These are phyloP conservation scores for Chrysanthemum lavandulifolium DNA, from an alignment of 129 eudicot genomes.

Conservation along the genomic window DNA sequence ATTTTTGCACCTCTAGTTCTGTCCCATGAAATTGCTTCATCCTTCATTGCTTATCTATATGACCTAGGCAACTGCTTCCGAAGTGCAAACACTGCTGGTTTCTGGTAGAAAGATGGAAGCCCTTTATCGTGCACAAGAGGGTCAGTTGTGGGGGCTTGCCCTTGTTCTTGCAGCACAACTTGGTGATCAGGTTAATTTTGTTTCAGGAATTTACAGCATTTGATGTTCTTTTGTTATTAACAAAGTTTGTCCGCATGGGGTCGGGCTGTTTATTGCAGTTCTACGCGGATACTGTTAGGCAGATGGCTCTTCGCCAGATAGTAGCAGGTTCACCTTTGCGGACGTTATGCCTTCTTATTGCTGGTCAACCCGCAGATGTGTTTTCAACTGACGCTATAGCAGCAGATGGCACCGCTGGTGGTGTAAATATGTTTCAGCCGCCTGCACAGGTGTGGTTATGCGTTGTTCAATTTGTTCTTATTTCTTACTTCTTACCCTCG, in stretches of 20 bases:
- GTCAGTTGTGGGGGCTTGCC: constrained; percentile 91
- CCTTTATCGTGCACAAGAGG: constrained; percentile 76
- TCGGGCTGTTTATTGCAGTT: constrained; percentile 55
- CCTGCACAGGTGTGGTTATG: constrained; percentile 53
- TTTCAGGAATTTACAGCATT: not conserved
- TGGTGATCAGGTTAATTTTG: constrained; percentile 76
- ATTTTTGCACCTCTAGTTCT: not conserved
- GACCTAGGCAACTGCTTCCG: constrained; percentile 78
- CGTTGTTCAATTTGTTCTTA: not conserved
- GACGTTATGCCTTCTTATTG: constrained; percentile 90
- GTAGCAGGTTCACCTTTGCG: constrained; percentile 94
- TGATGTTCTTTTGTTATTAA: constrained; percentile 11
- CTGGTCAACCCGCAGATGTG: constrained; percentile 90
- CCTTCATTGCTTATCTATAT: not conserved
- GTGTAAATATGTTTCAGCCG: constrained; percentile 45
- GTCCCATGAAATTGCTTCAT: constrained; percentile 5
- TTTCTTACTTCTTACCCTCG: too few relatives aligned
- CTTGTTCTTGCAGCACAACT: constrained; percentile 94
- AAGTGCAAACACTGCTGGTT: constrained; percentile 85
- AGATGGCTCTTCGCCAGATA: constrained; percentile 83
- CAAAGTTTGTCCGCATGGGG: constrained; percentile 3
- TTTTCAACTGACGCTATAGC: constrained; percentile 51
- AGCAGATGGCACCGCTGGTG: constrained; percentile 36
- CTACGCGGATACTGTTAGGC: constrained; percentile 80
- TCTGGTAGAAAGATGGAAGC: constrained; percentile 91